Evolutionary conservation across 2,329 filamentous ascomycete species (phyloP).

Genomic region (Ophiosphaerella herpotricha): DNA sequence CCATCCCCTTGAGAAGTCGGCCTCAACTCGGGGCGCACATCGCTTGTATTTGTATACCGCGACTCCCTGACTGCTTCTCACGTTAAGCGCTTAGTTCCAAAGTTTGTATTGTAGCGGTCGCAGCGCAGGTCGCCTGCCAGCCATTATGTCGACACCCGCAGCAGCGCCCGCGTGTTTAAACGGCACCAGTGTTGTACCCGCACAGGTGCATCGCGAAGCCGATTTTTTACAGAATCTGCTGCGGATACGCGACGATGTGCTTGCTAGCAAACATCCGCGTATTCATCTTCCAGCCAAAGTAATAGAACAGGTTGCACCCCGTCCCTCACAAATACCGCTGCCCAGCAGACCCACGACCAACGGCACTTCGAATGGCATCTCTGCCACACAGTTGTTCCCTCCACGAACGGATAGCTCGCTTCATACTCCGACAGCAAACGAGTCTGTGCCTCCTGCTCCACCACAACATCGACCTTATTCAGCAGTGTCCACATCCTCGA

Average conservation of each 20-base stretch:
- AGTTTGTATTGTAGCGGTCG: conserved; percentile 20
- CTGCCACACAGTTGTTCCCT: conserved; percentile 29
- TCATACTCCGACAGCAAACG: conserved; percentile 28
- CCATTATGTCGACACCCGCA: conserved; percentile 38
- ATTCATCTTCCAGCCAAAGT: conserved; percentile 63
- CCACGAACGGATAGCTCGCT: conserved; percentile 36
- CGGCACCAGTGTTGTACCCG: conserved; percentile 43
- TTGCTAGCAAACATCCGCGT: conserved; percentile 73
- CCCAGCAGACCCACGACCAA: conserved; percentile 37
- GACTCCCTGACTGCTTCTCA: conserved; percentile 17
- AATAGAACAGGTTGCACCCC: conserved; percentile 48
- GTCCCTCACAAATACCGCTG: conserved; percentile 32
- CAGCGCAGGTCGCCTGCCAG: conserved; percentile 26
- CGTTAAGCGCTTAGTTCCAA: conserved; percentile 23
- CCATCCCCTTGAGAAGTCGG: conserved; percentile 26
- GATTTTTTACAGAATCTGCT: conserved; percentile 75
- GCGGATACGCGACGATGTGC: conserved; percentile 76
- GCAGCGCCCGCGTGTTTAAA: conserved; percentile 36
- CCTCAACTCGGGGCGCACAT: conserved; percentile 27
- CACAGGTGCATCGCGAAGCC: conserved; percentile 49
- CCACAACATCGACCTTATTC: conserved; percentile 39
- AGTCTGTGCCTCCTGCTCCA: conserved; percentile 25
- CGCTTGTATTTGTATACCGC: conserved; percentile 34
- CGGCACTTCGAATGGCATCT: conserved; percentile 33
- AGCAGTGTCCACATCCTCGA: conserved; percentile 59